Conservation (phyloP, 129 eudicot species). For the Tanacetum coccineum region DNA sequence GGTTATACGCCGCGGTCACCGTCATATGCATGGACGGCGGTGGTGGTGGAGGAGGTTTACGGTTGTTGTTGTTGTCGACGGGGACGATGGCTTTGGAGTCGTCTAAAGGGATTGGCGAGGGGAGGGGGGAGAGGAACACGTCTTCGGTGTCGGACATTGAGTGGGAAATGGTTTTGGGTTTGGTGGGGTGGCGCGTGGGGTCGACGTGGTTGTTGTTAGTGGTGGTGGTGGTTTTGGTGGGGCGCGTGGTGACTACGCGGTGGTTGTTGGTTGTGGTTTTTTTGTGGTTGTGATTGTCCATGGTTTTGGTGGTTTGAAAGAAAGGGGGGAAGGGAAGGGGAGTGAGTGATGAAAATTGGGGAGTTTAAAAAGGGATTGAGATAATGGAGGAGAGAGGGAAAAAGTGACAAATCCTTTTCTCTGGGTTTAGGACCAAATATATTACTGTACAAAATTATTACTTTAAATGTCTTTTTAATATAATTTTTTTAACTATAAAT, state of each 20-base stretch:
- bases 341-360: neutral
- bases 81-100: conserved; percentile 23
- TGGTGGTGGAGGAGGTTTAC: conserved; percentile 22
- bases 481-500: neutral
- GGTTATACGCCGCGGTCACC: conserved; percentile 29
- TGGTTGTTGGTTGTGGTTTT: conserved; percentile 1
- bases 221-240: neutral
- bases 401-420: no score
- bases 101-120: conserved; percentile 40
- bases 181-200: conserved; percentile 16
- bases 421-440: no score
- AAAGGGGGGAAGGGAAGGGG: neutral
- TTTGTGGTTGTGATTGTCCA: conserved; percentile 22
- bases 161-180: conserved; percentile 29
- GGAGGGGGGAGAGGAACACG: conserved; percentile 50
- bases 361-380: conserved; percentile 14
- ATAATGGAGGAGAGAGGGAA: conserved; percentile 17
- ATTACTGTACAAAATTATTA: neutral
- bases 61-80: conserved; percentile 23
- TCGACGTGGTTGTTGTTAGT: neutral
- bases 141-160: conserved; percentile 73
- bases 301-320: conserved; percentile 18
- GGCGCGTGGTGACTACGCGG: neutral
- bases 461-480: neutral
- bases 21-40: conserved; percentile 21